A percentile compares a stretch with the other conserved stretches of the same genome.
phyloP scores from a whole-genome alignment of 2,329 filamentous ascomycete species.

The Hypoxylon sp. region DNA sequence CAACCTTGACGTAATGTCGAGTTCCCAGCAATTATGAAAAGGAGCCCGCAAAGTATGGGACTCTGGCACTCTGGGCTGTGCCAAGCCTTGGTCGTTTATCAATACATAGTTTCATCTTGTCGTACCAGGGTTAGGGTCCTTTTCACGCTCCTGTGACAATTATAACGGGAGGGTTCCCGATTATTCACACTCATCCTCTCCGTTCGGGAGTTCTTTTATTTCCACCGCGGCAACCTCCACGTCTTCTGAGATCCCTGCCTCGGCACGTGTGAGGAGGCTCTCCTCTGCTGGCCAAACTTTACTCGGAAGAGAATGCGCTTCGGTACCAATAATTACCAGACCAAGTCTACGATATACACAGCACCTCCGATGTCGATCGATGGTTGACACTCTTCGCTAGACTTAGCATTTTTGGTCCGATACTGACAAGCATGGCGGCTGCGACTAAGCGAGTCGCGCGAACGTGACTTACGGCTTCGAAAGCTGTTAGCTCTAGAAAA shows the following conservation, averaged over 20 bases:
- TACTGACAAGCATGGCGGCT: slow-evolving; percentile 11
- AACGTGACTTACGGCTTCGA: too few relatives aligned
- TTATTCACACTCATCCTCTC: neutral
- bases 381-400: slow-evolving; percentile 12
- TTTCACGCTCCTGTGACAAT: neutral
- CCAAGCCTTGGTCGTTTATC: neutral
- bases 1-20: too few relatives aligned
- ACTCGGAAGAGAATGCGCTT: slow-evolving; percentile 2
- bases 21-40: too few relatives aligned
- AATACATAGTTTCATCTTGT: neutral
- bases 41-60: too few relatives aligned
- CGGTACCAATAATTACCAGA: slow-evolving; percentile 13
- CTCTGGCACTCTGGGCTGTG: too few relatives aligned
- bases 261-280: neutral
- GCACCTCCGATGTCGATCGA: slow-evolving; percentile 13
- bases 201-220: neutral
- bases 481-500: too few relatives aligned
- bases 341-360: slow-evolving; percentile 9
- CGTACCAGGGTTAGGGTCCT: neutral
- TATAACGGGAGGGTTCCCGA: neutral
- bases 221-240: neutral
- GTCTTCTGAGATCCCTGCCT: neutral
- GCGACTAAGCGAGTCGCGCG: too few relatives aligned
- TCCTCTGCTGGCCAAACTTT: slow-evolving; percentile 10
- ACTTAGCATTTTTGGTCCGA: slow-evolving; percentile 13